Conservation (phyloP, 805 yeast species). For the Kuraishia floccosa region DNA sequence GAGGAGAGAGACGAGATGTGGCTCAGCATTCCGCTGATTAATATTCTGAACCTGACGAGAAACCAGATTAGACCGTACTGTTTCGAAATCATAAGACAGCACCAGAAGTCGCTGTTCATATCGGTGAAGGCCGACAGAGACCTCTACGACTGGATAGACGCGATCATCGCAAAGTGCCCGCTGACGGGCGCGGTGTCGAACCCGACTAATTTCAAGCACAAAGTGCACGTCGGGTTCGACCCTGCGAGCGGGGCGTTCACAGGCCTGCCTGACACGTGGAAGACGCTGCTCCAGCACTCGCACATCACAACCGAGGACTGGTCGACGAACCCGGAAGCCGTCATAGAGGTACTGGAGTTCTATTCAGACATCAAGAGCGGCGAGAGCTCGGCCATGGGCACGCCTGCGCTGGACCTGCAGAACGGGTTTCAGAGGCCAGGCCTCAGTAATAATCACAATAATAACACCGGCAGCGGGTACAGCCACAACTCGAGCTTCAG, state of each 20-base stretch:
- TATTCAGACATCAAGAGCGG: slow-evolving; percentile 25
- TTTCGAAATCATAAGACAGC: slow-evolving; percentile 56
- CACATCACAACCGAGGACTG: slow-evolving; percentile 52
- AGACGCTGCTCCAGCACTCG: slow-evolving; percentile 41
- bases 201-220: slow-evolving; percentile 92
- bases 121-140: slow-evolving; percentile 73
- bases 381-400: neutral
- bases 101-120: slow-evolving; percentile 43
- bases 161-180: slow-evolving; percentile 70
- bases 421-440: too few relatives aligned
- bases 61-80: slow-evolving; percentile 68
- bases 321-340: slow-evolving; percentile 55
- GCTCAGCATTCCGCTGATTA: slow-evolving; percentile 41
- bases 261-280: slow-evolving; percentile 49
- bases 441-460: too few relatives aligned
- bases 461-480: too few relatives aligned
- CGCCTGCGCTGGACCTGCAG: too few relatives aligned
- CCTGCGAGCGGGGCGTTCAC: slow-evolving; percentile 56
- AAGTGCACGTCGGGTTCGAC: slow-evolving; percentile 81
- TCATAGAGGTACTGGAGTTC: slow-evolving; percentile 47
- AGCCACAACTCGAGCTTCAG: too few relatives aligned
- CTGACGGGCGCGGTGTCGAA: slow-evolving; percentile 55
- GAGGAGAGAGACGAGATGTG: slow-evolving; percentile 41
- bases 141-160: slow-evolving; percentile 82
- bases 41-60: slow-evolving; percentile 53